phyloP scores from a whole-genome alignment of 306 rosid species.

The Sesbania bispinosa region DNA sequence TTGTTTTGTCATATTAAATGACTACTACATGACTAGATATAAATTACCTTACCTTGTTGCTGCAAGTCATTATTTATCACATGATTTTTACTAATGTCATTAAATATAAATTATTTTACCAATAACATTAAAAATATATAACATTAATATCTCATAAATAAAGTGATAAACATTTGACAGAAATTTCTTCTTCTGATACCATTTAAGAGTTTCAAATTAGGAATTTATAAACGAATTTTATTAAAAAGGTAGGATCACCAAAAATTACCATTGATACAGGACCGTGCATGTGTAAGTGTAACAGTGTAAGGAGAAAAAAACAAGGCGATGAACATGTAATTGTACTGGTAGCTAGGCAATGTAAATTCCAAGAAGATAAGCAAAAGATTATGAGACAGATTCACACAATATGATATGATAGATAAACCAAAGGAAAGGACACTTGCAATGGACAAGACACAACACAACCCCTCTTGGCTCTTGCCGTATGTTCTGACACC shows the following conservation, averaged over 20 bases:
- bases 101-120: neutral
- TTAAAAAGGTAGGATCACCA: neutral
- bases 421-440: neutral
- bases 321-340: neutral
- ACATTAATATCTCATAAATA: too few species aligned
- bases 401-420: neutral
- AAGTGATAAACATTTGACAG: too few species aligned
- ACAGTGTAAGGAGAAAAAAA: conserved; percentile 1
- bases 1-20: too few species aligned
- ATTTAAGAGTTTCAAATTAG: neutral
- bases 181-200: too few species aligned
- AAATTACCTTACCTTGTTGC: too few species aligned
- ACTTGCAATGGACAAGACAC: conserved; percentile 10
- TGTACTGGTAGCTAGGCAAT: neutral
- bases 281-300: too few species aligned
- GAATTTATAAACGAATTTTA: neutral
- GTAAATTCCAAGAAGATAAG: conserved; percentile 41
- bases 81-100: too few species aligned
- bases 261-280: neutral
- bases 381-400: conserved; percentile 23
- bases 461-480: neutral
- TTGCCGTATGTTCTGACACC: neutral
- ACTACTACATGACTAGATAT: too few species aligned
- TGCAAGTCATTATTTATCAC: too few species aligned
- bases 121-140: neutral